These are phyloP conservation scores for Lagenidium sp. DNA, from an alignment of 352 stramenopile genomes.

Conservation along the genomic window DNA sequence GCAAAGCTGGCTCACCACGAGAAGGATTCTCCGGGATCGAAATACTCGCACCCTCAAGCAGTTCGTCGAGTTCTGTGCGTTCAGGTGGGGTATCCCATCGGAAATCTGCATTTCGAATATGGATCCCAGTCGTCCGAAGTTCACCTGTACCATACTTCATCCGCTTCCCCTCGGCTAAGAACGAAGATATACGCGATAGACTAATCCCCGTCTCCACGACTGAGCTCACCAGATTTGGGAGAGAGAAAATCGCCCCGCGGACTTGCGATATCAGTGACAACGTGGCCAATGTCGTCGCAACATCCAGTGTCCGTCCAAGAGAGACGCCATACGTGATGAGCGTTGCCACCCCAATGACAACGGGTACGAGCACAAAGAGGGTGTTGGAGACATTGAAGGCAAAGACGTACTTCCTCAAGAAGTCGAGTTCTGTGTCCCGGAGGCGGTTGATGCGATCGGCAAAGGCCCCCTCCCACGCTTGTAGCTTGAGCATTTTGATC, in stretches of 20 bases:
- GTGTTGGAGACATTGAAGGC: conserved; percentile 24
- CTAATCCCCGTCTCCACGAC: conserved; percentile 84
- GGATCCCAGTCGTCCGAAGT: conserved; percentile 54
- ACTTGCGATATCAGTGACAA: conserved; percentile 94
- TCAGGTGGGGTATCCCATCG: conserved; percentile 46
- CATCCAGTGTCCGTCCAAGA: conserved; percentile 81
- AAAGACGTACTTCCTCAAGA: conserved; percentile 37
- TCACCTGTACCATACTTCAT: conserved; percentile 63
- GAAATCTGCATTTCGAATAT: conserved; percentile 49
- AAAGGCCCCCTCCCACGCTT: conserved; percentile 92
- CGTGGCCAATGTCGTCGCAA: conserved; percentile 85
- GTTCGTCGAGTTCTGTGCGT: conserved; percentile 17
- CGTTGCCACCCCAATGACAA: conserved; percentile 82
- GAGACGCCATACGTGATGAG: conserved; percentile 63
- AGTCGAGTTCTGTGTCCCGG: conserved; percentile 55
- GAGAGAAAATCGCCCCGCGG: conserved; percentile 94
- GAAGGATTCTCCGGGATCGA: too few relatives aligned
- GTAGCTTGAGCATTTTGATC: conserved; percentile 97
- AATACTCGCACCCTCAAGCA: too few relatives aligned
- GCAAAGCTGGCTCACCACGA: conserved; percentile 39
- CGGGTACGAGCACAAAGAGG: conserved; percentile 60
- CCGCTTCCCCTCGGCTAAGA: conserved; percentile 62
- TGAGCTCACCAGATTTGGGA: conserved; percentile 93
- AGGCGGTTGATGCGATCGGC: conserved; percentile 44
- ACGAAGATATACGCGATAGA: conserved; percentile 50